Conservation (phyloP, 1,284 basidiomycete species). For the Ustilago bromivora region DNA sequence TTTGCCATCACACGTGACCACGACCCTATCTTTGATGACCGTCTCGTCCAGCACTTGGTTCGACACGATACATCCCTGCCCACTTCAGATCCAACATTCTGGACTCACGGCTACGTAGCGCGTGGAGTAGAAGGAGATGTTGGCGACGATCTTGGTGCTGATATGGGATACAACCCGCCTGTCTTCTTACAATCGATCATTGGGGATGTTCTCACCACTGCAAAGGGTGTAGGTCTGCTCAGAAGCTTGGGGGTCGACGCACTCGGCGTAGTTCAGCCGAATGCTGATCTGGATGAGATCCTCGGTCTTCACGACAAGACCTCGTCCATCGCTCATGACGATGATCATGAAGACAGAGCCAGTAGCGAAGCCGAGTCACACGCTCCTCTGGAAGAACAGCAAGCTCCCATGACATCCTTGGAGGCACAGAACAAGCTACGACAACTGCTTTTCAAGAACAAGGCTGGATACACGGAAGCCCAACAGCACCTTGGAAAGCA, state of each 20-base stretch:
- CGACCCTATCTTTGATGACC: conserved; percentile 39
- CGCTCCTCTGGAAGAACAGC: background rate
- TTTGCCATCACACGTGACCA: conserved; percentile 36
- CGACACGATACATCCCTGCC: conserved; percentile 26
- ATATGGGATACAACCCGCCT: conserved; percentile 31
- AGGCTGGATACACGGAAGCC: background rate
- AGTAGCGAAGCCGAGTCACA: conserved; percentile 2
- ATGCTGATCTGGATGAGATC: conserved; percentile 20
- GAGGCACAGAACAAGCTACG: conserved; percentile 16
- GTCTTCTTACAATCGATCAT: conserved; percentile 41
- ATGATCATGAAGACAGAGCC: background rate
- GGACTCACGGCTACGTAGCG: conserved; percentile 29
- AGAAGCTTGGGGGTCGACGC: conserved; percentile 50
- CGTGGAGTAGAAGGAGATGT: background rate
- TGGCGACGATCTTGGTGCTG: conserved; percentile 4
- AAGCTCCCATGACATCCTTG: background rate
- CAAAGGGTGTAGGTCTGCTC: conserved; percentile 49
- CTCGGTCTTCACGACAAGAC: conserved; percentile 11
- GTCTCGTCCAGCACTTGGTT: conserved; percentile 36
- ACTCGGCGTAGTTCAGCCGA: conserved; percentile 35
- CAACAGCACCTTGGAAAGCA: background rate
- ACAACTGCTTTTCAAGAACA: conserved; percentile 18
- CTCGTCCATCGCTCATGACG: background rate
- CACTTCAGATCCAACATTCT: conserved; percentile 38
- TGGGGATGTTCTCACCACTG: conserved; percentile 35